phyloP scores from a whole-genome alignment of 305 asterid genomes.

The Fraxinus ornus region DNA sequence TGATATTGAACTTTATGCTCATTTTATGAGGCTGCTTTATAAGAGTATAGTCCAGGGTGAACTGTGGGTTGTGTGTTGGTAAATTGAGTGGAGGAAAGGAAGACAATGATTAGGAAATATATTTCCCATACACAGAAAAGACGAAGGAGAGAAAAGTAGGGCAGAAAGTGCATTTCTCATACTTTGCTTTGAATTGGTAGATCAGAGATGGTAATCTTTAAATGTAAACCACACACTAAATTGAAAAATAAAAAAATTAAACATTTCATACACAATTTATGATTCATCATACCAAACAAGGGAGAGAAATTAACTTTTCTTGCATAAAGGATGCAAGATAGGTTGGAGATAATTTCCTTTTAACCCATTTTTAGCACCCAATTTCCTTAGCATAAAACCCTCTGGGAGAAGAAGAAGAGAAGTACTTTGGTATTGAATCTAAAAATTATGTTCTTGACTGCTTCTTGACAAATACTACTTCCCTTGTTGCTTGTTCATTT shows the following conservation, averaged over 20 bases:
- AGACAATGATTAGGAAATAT: not conserved
- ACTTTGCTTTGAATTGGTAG: not conserved
- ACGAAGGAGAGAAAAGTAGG: not conserved
- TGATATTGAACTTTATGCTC: not conserved
- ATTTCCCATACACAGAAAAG: not conserved
- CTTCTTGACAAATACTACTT: not conserved
- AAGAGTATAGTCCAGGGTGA: not conserved
- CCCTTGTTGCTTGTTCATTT: not conserved
- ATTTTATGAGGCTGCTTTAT: not conserved
- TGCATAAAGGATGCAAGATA: not conserved
- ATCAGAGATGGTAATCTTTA: not conserved
- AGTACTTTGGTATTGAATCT: not conserved
- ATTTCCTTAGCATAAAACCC: not conserved
- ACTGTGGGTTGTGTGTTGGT: not conserved
- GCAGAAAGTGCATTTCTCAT: not conserved
- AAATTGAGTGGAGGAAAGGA: not conserved
- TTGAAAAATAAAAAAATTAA: not conserved
- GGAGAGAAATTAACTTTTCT: not conserved
- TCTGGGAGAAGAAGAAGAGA: not conserved
- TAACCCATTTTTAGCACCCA: not conserved
- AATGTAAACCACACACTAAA: not conserved
- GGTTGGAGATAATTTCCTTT: not conserved
- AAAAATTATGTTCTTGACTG: not conserved
- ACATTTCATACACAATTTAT: not conserved
- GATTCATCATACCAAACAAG: not conserved